phyloP scores from a whole-genome alignment of 2,329 filamentous ascomycete species.

The Paraphaeosphaeria minitans region DNA sequence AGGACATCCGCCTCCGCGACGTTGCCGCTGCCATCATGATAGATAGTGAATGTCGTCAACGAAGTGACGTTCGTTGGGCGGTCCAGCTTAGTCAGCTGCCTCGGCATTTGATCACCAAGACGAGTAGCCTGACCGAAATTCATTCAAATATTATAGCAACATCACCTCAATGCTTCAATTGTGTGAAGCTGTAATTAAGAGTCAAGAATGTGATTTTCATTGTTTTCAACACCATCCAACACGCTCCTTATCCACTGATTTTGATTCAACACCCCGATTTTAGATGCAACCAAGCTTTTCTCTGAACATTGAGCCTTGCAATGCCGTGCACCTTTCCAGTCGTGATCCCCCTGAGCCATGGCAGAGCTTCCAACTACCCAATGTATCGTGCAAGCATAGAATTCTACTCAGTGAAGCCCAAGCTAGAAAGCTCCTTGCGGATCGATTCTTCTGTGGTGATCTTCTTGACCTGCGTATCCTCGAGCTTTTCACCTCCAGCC shows the following conservation, averaged over 20 bases:
- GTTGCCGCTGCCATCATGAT: background rate
- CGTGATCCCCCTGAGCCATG: background rate
- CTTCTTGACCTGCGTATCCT: conserved; percentile 99
- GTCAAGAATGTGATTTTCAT: background rate
- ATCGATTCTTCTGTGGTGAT: conserved; percentile 87
- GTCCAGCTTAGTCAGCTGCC: background rate
- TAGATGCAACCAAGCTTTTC: background rate
- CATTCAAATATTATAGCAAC: background rate
- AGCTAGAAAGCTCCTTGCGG: conserved; percentile 75
- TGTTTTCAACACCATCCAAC: conserved; percentile 5
- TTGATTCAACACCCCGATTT: background rate
- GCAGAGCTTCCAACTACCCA: background rate
- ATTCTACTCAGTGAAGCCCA: conserved; percentile 53
- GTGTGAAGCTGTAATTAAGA: background rate
- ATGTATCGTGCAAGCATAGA: background rate
- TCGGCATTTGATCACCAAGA: background rate
- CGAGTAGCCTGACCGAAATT: too few species aligned
- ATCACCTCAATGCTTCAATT: background rate
- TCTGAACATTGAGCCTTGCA: background rate
- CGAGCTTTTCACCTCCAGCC: conserved; percentile 91
- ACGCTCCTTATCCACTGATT: background rate
- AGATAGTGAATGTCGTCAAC: conserved; percentile 14
- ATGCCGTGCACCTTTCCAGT: background rate
- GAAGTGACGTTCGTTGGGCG: conserved; percentile 8
- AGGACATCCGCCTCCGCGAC: background rate